phyloP scores from a whole-genome alignment of 2,329 filamentous ascomycete genomes.

The Claviceps quebecensis region DNA sequence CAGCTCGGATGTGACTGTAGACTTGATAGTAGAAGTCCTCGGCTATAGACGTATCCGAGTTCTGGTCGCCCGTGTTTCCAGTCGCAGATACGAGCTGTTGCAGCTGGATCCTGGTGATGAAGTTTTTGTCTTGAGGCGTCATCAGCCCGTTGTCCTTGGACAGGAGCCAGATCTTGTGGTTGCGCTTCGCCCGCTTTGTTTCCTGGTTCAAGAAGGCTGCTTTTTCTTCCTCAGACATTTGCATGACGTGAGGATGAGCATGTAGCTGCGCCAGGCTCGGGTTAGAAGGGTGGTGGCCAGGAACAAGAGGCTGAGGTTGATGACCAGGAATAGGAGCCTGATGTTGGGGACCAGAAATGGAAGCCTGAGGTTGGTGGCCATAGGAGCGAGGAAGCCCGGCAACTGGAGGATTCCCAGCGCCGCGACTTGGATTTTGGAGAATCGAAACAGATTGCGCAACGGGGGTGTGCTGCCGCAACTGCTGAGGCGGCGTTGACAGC shows the following conservation, averaged over 20 bases:
- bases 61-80: slow-evolving; percentile 69
- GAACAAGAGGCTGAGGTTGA: slow-evolving; percentile 37
- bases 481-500: slow-evolving; percentile 12
- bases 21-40: slow-evolving; percentile 99
- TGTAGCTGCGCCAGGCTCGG: slow-evolving; percentile 17
- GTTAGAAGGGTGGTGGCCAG: slow-evolving; percentile 23
- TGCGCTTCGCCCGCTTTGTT: slow-evolving; percentile 86
- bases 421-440: slow-evolving; percentile 62
- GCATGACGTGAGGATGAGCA: slow-evolving; percentile 36
- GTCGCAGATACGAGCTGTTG: slow-evolving; percentile 91
- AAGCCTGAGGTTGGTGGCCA: slow-evolving; percentile 37
- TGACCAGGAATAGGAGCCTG: slow-evolving; percentile 36
- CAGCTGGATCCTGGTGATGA: slow-evolving; percentile 93
- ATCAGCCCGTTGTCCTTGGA: slow-evolving; percentile 94
- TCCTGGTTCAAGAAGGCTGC: slow-evolving; percentile 77
- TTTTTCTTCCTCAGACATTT: slow-evolving; percentile 73
- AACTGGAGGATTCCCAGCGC: slow-evolving; percentile 33
- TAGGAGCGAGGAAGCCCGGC: slow-evolving; percentile 23
- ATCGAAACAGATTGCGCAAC: slow-evolving; percentile 56
- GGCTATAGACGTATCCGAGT: slow-evolving; percentile 63
- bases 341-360: slow-evolving; percentile 27
- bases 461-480: slow-evolving; percentile 19
- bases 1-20: slow-evolving; percentile 83
- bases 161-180: slow-evolving; percentile 91
- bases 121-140: slow-evolving; percentile 99